phyloP scores from a whole-genome alignment of 2,329 filamentous ascomycete genomes.

The Massarina eburnea region DNA sequence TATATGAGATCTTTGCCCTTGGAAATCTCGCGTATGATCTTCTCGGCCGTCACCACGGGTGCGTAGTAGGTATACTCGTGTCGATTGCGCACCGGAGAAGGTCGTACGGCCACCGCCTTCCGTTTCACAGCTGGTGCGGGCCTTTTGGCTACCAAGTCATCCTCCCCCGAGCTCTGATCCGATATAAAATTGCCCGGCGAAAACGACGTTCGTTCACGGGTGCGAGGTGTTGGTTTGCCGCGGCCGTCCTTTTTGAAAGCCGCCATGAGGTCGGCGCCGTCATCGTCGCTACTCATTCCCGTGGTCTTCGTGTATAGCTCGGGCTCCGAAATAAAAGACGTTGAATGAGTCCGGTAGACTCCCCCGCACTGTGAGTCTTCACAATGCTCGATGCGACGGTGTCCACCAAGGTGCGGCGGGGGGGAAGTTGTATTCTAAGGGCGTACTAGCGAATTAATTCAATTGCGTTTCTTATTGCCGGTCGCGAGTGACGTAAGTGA shows the following conservation, averaged over 20 bases:
- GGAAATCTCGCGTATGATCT: conserved; percentile 43
- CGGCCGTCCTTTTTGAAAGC: conserved; percentile 22
- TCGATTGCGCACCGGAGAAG: conserved; percentile 24
- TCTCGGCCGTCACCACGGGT: conserved; percentile 38
- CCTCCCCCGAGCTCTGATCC: conserved; percentile 15
- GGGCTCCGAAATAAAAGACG: neutral
- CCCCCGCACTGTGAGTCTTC: neutral
- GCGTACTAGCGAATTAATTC: too few relatives aligned
- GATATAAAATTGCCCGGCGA: conserved; percentile 17
- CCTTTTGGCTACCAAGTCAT: conserved; percentile 1
- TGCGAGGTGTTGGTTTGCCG: neutral
- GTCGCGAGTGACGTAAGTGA: too few relatives aligned
- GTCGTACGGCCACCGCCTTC: conserved; percentile 25
- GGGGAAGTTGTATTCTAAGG: too few relatives aligned
- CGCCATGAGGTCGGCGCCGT: conserved; percentile 28
- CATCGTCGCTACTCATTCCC: conserved; percentile 6
- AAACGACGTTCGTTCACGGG: conserved; percentile 8
- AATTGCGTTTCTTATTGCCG: too few relatives aligned
- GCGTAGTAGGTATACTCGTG: conserved; percentile 40
- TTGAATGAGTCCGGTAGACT: neutral
- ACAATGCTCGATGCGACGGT: neutral
- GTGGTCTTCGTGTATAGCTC: neutral
- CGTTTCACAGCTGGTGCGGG: conserved; percentile 9
- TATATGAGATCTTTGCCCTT: conserved; percentile 40
- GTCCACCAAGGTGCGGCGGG: too few relatives aligned